Conservation (phyloP, 2,329 filamentous ascomycete genomes). For the Zasmidium angulare region DNA sequence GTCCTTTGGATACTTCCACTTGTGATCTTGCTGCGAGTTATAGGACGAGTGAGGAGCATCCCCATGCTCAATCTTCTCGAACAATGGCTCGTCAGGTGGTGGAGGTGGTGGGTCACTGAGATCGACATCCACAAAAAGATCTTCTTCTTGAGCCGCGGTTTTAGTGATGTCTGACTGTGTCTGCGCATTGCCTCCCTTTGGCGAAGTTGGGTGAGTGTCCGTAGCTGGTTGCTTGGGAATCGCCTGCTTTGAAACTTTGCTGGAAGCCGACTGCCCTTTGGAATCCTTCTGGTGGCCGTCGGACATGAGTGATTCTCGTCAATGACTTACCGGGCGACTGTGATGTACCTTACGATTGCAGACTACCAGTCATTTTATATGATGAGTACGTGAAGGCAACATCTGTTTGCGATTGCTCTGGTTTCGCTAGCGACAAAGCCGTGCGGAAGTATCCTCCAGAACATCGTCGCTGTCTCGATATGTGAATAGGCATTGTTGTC, state of each 20-base stretch:
- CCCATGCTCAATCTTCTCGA: conserved; percentile 13
- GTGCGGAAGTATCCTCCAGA: too few species aligned
- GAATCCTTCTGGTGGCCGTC: neutral
- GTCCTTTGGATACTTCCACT: conserved; percentile 19
- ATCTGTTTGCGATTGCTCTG: neutral
- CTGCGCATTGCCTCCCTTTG: neutral
- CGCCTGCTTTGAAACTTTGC: too few species aligned
- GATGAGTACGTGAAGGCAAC: neutral
- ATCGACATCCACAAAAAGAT: conserved; percentile 13
- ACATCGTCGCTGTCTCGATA: too few species aligned
- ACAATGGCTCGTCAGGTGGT: conserved; percentile 12
- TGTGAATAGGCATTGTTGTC: too few species aligned
- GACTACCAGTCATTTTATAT: too few species aligned
- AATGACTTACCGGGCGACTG: too few species aligned
- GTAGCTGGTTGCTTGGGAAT: neutral
- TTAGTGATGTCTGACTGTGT: neutral
- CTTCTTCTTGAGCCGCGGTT: neutral
- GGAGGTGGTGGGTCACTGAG: conserved; percentile 7
- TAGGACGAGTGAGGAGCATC: conserved; percentile 20
- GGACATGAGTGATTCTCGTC: too few species aligned
- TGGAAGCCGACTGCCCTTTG: neutral
- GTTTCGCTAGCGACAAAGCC: too few species aligned
- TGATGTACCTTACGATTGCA: too few species aligned
- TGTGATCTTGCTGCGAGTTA: conserved; percentile 20
- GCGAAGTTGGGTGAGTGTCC: conserved; percentile 5